Conservation (phyloP, 2,329 filamentous ascomycete species). For the Exophiala sp. region DNA sequence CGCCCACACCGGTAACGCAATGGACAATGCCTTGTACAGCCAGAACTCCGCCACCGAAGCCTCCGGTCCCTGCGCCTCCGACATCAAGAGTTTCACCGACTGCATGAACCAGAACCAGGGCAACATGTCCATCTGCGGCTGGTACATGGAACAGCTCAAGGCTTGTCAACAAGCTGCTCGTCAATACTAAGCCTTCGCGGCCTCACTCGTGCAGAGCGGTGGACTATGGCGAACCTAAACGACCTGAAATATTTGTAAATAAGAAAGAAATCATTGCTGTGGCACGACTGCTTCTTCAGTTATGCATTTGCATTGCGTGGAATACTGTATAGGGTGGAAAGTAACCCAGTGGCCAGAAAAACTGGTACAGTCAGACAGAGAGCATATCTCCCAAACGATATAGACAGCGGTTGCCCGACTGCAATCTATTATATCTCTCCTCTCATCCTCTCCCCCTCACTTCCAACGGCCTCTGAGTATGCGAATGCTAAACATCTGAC, state of each 20-base stretch:
- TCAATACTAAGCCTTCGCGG: constrained; percentile 53
- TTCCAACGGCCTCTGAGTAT: no score
- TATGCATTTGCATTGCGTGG: constrained; percentile 3
- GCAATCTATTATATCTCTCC: no score
- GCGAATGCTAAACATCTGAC: no score
- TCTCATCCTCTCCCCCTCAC: no score
- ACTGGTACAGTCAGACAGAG: no score
- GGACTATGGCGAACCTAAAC: not conserved
- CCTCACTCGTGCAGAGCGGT: no score
- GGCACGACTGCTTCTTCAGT: not conserved
- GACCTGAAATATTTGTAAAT: not conserved
- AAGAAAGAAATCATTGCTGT: not conserved
- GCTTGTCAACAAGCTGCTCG: constrained; percentile 76
- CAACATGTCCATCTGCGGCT: constrained; percentile 92
- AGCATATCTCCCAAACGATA: no score
- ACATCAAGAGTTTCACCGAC: constrained; percentile 81
- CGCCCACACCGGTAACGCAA: constrained; percentile 42
- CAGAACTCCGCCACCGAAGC: constrained; percentile 34
- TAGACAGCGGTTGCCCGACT: no score
- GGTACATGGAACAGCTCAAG: constrained; percentile 97
- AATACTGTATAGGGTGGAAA: no score
- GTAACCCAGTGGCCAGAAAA: no score
- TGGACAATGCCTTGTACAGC: constrained; percentile 46
- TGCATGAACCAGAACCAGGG: constrained; percentile 96
- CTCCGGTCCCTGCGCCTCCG: constrained; percentile 68